Percentiles rank a stretch among this genome's conserved stretches.
Evolutionary conservation across 2,329 filamentous ascomycete genomes (phyloP).

Genomic region (Kalmusia sp.): DNA sequence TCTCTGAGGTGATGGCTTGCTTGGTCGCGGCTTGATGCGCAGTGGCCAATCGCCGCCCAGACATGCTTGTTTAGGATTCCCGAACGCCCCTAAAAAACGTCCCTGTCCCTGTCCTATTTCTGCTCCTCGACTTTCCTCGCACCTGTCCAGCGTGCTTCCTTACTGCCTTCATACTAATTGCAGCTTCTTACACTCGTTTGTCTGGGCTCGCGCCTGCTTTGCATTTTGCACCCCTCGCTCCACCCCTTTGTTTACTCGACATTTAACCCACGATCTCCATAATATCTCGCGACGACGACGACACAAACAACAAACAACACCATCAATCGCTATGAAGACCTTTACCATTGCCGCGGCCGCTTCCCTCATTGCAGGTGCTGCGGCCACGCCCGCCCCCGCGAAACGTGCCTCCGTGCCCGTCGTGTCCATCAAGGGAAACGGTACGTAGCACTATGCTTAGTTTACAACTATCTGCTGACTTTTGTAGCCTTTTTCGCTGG

Average conservation of each 20-base stretch:
- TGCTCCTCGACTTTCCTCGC: conserved; percentile 10
- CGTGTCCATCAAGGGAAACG: conserved; percentile 69
- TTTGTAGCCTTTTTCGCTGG: conserved; percentile 66
- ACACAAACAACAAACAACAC: too few species aligned
- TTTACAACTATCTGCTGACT: conserved; percentile 25
- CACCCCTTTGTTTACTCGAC: conserved; percentile 8
- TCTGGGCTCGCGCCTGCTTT: conserved; percentile 22
- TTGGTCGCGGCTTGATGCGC: conserved; percentile 18
- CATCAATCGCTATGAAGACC: conserved; percentile 59
- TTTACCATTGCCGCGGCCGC: conserved; percentile 55
- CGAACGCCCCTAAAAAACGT: conserved; percentile 15
- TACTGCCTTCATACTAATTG: conserved; percentile 12
- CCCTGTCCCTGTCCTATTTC: conserved; percentile 8
- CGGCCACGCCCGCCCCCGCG: conserved; percentile 50
- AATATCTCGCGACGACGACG: too few species aligned
- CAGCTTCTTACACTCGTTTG: conserved; percentile 34
- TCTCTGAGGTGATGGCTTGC: too few species aligned
- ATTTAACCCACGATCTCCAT: conserved; percentile 6
- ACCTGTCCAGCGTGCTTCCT: conserved; percentile 5
- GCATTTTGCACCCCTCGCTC: conserved; percentile 15
- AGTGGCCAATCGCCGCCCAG: neutral
- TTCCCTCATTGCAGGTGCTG: conserved; percentile 54
- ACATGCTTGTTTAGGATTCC: neutral
- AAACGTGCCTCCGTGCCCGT: conserved; percentile 52
- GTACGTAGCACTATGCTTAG: conserved; percentile 38